These are phyloP conservation scores for Chernovozyma aurita DNA, from an alignment of 1,139 yeast species.

Conservation along the genomic window DNA sequence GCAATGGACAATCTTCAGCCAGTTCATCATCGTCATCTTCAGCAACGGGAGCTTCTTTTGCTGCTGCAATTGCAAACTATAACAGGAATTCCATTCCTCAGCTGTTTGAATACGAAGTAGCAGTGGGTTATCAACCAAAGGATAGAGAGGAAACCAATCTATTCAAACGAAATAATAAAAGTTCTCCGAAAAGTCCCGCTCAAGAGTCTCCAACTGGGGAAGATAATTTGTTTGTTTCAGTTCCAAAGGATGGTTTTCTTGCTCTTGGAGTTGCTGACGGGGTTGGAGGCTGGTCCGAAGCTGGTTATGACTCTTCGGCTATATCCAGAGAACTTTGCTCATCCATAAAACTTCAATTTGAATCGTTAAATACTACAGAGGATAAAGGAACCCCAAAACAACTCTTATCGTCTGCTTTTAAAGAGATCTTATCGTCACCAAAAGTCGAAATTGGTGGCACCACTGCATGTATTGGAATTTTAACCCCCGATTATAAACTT, in stretches of 20 bases:
- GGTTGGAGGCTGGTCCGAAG: constrained; percentile 95
- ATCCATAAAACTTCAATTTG: constrained; percentile 29
- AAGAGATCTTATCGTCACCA: constrained; percentile 46
- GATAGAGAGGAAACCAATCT: constrained; percentile 50
- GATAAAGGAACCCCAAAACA: constrained; percentile 36
- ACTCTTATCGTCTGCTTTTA: constrained; percentile 54
- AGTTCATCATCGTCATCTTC: constrained; percentile 10
- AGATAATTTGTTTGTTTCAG: constrained; percentile 69
- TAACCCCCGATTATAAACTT: constrained; percentile 48
- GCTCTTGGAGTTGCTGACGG: constrained; percentile 95
- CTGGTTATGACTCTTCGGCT: constrained; percentile 85
- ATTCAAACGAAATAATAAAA: constrained; percentile 25
- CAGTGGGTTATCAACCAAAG: constrained; percentile 73
- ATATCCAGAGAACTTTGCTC: constrained; percentile 66
- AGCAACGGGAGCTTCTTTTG: constrained; percentile 14
- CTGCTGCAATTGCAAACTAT: constrained; percentile 16
- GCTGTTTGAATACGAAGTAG: constrained; percentile 44
- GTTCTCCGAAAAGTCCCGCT: constrained; percentile 31
- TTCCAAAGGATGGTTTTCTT: constrained; percentile 41
- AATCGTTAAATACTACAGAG: constrained; percentile 8
- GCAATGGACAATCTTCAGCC: constrained; percentile 12
- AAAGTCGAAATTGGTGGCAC: constrained; percentile 91
- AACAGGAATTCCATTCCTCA: constrained; percentile 19
- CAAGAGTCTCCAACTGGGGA: constrained; percentile 71
- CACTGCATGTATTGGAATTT: constrained; percentile 83